Conservation (phyloP, 2,329 filamentous ascomycete genomes). For the Curvularia hawaiiensis region DNA sequence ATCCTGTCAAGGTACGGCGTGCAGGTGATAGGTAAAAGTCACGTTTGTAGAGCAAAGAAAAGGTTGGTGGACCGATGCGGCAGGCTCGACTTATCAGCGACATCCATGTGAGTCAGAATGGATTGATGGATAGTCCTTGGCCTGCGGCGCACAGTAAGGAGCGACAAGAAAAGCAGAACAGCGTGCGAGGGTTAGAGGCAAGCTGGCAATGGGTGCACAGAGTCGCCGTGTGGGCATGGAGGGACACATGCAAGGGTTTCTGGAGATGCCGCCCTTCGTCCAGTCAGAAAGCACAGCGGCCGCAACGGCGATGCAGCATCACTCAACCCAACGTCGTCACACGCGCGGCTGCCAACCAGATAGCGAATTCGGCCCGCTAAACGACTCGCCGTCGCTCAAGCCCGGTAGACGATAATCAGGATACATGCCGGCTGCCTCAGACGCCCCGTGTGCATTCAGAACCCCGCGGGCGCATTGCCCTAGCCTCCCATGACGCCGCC, state of each 20-base stretch:
- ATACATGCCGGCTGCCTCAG: slow-evolving; percentile 44
- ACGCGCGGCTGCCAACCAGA: slow-evolving; percentile 18
- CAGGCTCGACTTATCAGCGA: slow-evolving; percentile 37
- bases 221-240: slow-evolving; percentile 13
- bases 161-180: slow-evolving; percentile 7
- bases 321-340: slow-evolving; percentile 29
- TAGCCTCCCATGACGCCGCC: slow-evolving; percentile 48
- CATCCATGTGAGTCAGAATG: slow-evolving; percentile 34
- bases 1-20: slow-evolving; percentile 1
- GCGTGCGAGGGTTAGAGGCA: not conserved
- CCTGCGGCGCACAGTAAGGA: slow-evolving; percentile 2
- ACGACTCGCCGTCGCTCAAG: slow-evolving; percentile 8
- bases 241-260: slow-evolving; percentile 20
- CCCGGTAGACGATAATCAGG: slow-evolving; percentile 15
- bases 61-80: slow-evolving; percentile 35
- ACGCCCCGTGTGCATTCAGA: slow-evolving; percentile 34
- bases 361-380: slow-evolving; percentile 10
- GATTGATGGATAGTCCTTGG: not conserved
- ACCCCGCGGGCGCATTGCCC: slow-evolving; percentile 44
- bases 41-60: slow-evolving; percentile 30
- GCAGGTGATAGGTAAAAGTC: slow-evolving; percentile 18
- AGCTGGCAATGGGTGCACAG: slow-evolving; percentile 5
- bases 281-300: slow-evolving; percentile 42
- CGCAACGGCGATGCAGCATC: slow-evolving; percentile 28
- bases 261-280: slow-evolving; percentile 38